A percentile compares a stretch with the other conserved stretches of the same genome.
phyloP scores from a whole-genome alignment of 768 basidiomycete genomes.

The Termitomyces sp. region DNA sequence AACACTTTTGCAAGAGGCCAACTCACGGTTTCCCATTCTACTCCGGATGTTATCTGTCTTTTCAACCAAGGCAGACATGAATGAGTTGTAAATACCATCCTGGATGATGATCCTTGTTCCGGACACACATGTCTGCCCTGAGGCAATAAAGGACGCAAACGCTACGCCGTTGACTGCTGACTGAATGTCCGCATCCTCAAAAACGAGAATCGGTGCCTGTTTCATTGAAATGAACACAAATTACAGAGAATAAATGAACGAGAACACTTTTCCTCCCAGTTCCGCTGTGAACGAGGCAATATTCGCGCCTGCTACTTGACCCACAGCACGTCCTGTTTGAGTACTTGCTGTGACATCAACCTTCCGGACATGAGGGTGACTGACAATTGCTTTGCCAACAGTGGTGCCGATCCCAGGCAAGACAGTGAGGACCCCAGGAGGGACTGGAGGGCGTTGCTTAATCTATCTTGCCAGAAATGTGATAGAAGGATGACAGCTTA shows the following conservation, averaged over 20 bases:
- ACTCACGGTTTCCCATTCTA: conserved; percentile 78
- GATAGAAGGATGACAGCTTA: conserved; percentile 17
- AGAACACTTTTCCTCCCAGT: conserved; percentile 74
- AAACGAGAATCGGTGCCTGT: conserved; percentile 76
- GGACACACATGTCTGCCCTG: conserved; percentile 89
- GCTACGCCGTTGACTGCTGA: conserved; percentile 80
- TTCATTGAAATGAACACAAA: neutral
- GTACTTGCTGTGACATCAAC: conserved; percentile 74
- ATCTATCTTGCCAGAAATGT: neutral
- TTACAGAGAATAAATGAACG: neutral
- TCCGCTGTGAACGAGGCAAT: conserved; percentile 76
- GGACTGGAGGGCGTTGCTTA: conserved; percentile 43
- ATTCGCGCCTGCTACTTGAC: conserved; percentile 68
- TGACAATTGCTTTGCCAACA: conserved; percentile 60
- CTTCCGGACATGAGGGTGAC: conserved; percentile 64
- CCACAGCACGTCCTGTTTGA: conserved; percentile 65
- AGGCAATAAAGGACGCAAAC: conserved; percentile 81
- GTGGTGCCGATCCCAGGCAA: conserved; percentile 66
- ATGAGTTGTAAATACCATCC: conserved; percentile 58
- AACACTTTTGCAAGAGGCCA: neutral
- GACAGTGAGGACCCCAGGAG: conserved; percentile 64
- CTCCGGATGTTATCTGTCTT: conserved; percentile 57
- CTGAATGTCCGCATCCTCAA: conserved; percentile 67
- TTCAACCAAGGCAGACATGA: conserved; percentile 53
- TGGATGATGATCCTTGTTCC: conserved; percentile 82